Evolutionary conservation across 306 rosid species (phyloP).

Genomic region (Malus domestica): ASM211411v1 NC_041798.1:33565501-33566000

Average conservation of each 20-base stretch:
- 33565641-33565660: conserved; percentile 94
- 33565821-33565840: conserved; percentile 87
- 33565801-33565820: conserved; percentile 88
- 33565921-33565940: background rate
- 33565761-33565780: conserved; percentile 36
- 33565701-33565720: conserved; percentile 47
- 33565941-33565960: background rate
- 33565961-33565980: background rate
- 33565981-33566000: background rate
- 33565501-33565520: background rate
- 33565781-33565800: conserved; percentile 53
- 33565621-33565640: conserved; percentile 87
- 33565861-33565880: conserved; percentile 97
- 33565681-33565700: conserved; percentile 66
- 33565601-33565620: conserved; percentile 89
- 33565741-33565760: conserved; percentile 36
- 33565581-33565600: conserved; percentile 56
- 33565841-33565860: conserved; percentile 61
- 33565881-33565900: conserved; percentile 44
- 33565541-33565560: conserved; percentile 3
- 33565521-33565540: conserved; percentile 14
- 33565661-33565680: conserved; percentile 81
- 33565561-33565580: conserved; percentile 15
- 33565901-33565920: background rate
- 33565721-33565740: conserved; percentile 18